phyloP scores from a whole-genome alignment of 345 rosid genomes.

The Hibiscus trionum region DNA sequence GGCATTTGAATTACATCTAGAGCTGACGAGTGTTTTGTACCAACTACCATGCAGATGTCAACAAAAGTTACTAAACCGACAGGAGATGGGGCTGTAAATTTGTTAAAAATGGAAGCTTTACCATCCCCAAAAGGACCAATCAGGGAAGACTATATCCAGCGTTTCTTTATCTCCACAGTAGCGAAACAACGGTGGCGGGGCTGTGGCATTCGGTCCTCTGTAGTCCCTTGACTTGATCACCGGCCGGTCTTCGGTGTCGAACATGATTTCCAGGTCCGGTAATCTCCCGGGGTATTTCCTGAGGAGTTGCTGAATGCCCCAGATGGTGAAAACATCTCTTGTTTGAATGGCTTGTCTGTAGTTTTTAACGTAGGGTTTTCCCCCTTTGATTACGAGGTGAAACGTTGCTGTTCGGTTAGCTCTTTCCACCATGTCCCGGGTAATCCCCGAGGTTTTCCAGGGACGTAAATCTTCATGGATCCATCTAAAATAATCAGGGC shows the following conservation, averaged over 20 bases:
- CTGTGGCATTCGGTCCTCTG: conserved; percentile 19
- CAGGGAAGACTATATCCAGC: conserved; percentile 46
- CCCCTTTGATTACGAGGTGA: conserved; percentile 32
- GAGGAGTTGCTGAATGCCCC: conserved; percentile 56
- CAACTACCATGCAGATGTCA: background rate
- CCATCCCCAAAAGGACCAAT: conserved; percentile 80
- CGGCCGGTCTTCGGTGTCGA: conserved; percentile 43
- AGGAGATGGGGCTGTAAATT: background rate
- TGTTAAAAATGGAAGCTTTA: conserved; percentile 2
- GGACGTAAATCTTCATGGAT: conserved; percentile 62
- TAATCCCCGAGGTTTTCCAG: conserved; percentile 44
- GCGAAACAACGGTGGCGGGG: conserved; percentile 49
- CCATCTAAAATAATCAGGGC: conserved; percentile 61
- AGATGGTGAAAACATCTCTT: conserved; percentile 47
- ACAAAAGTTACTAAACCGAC: background rate
- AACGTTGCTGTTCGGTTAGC: conserved; percentile 35
- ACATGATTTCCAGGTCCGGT: conserved; percentile 60
- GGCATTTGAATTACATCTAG: background rate
- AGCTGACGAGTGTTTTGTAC: conserved; percentile 19
- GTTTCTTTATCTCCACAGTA: conserved; percentile 36
- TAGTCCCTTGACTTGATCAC: conserved; percentile 21
- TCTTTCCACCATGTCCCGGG: conserved; percentile 46
- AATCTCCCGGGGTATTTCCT: conserved; percentile 47
- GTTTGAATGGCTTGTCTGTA: conserved; percentile 34
- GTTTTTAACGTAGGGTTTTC: conserved; percentile 33